Evolutionary conservation across 805 yeast species (phyloP), one percentile per base, ranked within the genome.

Genomic region (Millerozyma acaciae): DNA sequence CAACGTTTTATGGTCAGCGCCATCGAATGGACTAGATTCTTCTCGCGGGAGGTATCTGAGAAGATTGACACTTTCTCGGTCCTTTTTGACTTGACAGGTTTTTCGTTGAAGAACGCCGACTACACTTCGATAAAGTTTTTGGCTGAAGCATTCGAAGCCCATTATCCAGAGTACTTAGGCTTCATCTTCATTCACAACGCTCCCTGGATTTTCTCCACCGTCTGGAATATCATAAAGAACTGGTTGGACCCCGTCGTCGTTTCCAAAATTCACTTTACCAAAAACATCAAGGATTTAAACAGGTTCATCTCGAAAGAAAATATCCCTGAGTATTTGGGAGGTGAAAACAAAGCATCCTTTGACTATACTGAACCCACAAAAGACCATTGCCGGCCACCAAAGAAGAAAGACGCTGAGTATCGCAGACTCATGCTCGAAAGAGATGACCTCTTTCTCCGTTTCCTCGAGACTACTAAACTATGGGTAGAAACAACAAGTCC

Each of bases 171-270:
- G 61, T 81, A 86, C 25, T 71, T 93, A 39, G 96, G 96, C 12
- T 76, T 75, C 35, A 65, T 93, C 33, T 73, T 87, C 45, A 83
- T 93, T 40, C 95, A 87, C 64, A 84, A 84, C 48, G 97, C 98
- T 0, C 98, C 98, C 17, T 88, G 97, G 97, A 77, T 93, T 34
- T 93, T 93, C 65, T 78, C 84, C 32, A 90, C 96, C 16, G 85
- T 90, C 39, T 93, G 98, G 97, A 83, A 80, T 46, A 76, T 90
- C 46, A 78, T 93, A 47, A 86, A 84, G 57, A 79, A 80, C 48
- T 89, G 96, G 96, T 65, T 89, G 36, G 96, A 89, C 54, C 97
- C 96, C 2, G 95, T 84, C 14, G 96, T 89, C 30, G 94, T 95
- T 0, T 70, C 88, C 17, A 88, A 88, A 59, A 84, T 89, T 48